Evolutionary conservation across 2,329 filamentous ascomycete species (phyloP), one percentile per base, ranked within the genome.

Genomic region (Amauroascus niger): DNA sequence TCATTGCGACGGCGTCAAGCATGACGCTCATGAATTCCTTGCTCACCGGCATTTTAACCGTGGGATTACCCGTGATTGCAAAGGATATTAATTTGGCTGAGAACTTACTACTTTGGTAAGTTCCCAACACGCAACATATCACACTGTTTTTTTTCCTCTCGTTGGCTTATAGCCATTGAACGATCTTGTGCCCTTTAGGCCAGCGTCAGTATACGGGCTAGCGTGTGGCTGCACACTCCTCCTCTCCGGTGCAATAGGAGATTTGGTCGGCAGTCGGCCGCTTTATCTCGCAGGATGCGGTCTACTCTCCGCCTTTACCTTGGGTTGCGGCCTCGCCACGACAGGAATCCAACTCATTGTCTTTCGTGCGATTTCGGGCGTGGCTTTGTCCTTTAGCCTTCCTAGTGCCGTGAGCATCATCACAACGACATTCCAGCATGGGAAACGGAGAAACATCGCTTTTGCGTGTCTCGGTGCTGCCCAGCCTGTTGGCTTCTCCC

Each of bases 391-490:
- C 2, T 65, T 76, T 18, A 73, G 69, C 53, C 62, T 77, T 7
- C 74, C 76, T 0, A 69, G 70, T 1, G 70, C 73, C 0, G 73
- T 77, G 0, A 69, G 67, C 46, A 71, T 78, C 48, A 73, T 78
- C 46, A 74, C 75, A 0, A 66, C 63, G 16, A 72, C 69, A 1
- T 71, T 76, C 20, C 70, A 70, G 1, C 60, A 64, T 22, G 75
- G 74, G 6, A 70, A 69, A 46, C 61, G 66, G 35, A 65, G 76
- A n/a, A 77, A 79, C 56, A 67, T 77, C 22, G 76, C 73, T 1
- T 78, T 79, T 59, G 72, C 74, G 0, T 68, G 69, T 13, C 68
- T 78, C 57, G 76, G 76, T 2, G 70, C 69, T 18, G 70, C 70
- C 9, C 75, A 77, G 49, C 76, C 76, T 0, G 58, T 78, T 8